These are phyloP conservation scores for Colletotrichum cordylinicola DNA, from an alignment of 2,329 filamentous ascomycete species.

Conservation along the genomic window DNA sequence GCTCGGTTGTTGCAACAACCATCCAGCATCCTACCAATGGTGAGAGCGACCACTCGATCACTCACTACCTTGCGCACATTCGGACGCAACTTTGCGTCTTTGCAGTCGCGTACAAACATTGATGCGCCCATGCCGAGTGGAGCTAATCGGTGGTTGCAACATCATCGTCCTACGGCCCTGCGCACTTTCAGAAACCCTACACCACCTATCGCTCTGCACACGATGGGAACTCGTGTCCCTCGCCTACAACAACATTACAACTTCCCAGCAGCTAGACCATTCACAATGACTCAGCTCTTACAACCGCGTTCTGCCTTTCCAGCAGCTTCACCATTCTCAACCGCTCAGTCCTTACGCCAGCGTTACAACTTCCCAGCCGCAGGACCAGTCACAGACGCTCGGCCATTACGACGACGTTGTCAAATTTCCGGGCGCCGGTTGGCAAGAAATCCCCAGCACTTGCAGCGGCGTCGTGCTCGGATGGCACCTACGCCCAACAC, in stretches of 20 bases:
- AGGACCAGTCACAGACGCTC: background rate
- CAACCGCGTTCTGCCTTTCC: background rate
- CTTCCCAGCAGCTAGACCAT: background rate
- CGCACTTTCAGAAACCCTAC: background rate
- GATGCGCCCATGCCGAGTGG: background rate
- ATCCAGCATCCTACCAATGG: background rate
- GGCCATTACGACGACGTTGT: too few relatives aligned
- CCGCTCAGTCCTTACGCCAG: background rate
- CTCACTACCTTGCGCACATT: background rate
- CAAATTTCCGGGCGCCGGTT: too few relatives aligned
- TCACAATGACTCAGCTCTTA: background rate
- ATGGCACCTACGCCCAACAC: too few relatives aligned
- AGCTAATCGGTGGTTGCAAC: accelerated
- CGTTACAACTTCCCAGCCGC: background rate
- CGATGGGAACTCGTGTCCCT: background rate
- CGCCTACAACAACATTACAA: accelerated
- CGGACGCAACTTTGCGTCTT: background rate
- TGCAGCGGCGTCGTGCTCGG: too few relatives aligned
- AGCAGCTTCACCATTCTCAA: accelerated
- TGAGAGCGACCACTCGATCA: background rate
- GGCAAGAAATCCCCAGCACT: too few relatives aligned
- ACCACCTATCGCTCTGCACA: background rate
- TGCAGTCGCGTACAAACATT: accelerated
- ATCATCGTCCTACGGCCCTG: background rate
- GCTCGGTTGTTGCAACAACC: background rate